A percentile compares a stretch with the other conserved stretches of the same genome.
Conservation (phyloP, 306 rosid genomes). For the Inga laurina region DNA sequence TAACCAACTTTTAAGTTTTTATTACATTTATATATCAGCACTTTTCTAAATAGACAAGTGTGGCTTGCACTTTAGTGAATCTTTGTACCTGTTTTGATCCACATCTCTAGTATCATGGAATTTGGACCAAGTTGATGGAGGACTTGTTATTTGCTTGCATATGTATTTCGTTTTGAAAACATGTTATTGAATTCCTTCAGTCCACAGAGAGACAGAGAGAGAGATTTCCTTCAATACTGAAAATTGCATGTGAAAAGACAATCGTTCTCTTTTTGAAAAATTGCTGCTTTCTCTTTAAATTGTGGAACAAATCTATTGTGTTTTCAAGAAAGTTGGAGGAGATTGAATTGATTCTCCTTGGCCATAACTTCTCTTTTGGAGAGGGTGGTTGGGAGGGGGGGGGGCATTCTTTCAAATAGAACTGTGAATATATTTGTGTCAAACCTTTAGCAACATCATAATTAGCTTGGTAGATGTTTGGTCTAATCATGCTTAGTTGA, state of each 20-base stretch:
- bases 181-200: background rate
- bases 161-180: background rate
- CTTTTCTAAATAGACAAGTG: too few relatives aligned
- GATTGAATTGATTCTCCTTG: background rate
- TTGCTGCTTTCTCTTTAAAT: background rate
- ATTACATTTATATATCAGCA: too few relatives aligned
- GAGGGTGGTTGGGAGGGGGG: background rate
- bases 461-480: conserved; percentile 14
- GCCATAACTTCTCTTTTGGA: background rate
- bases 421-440: conserved; percentile 16
- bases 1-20: too few relatives aligned
- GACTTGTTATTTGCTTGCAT: background rate
- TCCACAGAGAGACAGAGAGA: background rate
- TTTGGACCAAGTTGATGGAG: too few relatives aligned
- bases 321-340: background rate
- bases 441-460: conserved; percentile 2
- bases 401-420: background rate
- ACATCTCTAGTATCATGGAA: too few relatives aligned
- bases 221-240: background rate
- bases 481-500: background rate
- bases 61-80: too few relatives aligned
- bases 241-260: background rate
- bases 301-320: background rate
- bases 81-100: too few relatives aligned
- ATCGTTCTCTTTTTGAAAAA: background rate